Conservation (phyloP, 2,329 filamentous ascomycete genomes). For the Pezicula radicicola region DNA sequence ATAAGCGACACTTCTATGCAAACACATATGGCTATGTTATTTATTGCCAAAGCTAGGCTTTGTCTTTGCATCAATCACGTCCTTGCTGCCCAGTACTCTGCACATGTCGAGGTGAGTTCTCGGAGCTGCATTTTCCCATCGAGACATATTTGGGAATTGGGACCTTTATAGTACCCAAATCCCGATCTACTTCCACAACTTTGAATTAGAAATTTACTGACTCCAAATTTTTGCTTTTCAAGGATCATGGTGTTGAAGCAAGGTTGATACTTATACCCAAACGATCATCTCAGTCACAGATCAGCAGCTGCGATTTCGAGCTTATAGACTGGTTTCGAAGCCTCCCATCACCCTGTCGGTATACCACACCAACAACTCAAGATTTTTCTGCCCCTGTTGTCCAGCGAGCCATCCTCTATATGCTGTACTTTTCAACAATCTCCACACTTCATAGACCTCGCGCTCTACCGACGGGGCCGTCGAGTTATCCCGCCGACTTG, state of each 20-base stretch:
- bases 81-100: constrained; percentile 83
- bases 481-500: constrained; percentile 43
- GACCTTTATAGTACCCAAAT: no score
- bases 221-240: constrained; percentile 34
- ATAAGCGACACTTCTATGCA: constrained; percentile 70
- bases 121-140: no score
- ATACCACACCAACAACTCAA: constrained; percentile 53
- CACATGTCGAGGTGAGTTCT: constrained; percentile 30
- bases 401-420: constrained; percentile 79
- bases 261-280: constrained; percentile 82
- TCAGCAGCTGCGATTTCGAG: constrained; percentile 73
- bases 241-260: constrained; percentile 32
- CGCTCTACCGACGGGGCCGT: neutral
- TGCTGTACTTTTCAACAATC: constrained; percentile 86
- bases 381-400: constrained; percentile 58
- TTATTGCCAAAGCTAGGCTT: constrained; percentile 82
- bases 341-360: constrained; percentile 68
- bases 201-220: no score
- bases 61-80: constrained; percentile 86
- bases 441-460: constrained; percentile 74
- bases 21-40: constrained; percentile 75
- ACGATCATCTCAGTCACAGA: constrained; percentile 69
- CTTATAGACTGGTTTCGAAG: constrained; percentile 72
- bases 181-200: no score
- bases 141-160: no score